Percentiles rank a stretch among this genome's conserved stretches.
Evolutionary conservation across 805 yeast genomes (phyloP).

Genomic region (Torulaspora franciscae): DNA sequence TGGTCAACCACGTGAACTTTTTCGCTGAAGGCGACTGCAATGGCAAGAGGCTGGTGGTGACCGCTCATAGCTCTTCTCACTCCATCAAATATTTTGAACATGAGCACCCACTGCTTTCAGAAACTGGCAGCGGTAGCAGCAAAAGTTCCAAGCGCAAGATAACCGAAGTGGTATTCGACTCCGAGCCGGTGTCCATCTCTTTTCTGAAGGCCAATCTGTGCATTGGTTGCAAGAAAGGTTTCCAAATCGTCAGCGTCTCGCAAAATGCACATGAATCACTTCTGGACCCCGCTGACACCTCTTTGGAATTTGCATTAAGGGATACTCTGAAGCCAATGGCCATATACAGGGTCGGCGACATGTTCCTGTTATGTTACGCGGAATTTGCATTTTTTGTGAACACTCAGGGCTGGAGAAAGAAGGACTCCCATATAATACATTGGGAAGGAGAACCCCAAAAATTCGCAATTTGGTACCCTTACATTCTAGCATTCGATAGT

Average conservation of each 20-base stretch:
- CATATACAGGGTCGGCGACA: conserved; percentile 82
- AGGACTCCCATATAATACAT: conserved; percentile 86
- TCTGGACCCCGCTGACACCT: conserved; percentile 97
- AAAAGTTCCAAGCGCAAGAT: conserved; percentile 65
- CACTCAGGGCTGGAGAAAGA: conserved; percentile 92
- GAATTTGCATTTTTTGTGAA: conserved; percentile 94
- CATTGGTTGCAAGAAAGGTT: conserved; percentile 94
- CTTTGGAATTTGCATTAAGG: conserved; percentile 75
- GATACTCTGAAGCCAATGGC: conserved; percentile 85
- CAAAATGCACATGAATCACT: conserved; percentile 82
- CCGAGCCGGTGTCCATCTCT: conserved; percentile 89
- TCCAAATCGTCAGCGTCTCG: conserved; percentile 85
- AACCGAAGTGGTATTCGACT: conserved; percentile 71
- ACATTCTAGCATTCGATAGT: conserved; percentile 82
- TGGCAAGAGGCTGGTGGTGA: conserved; percentile 83
- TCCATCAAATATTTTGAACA: conserved; percentile 86
- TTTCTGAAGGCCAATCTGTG: conserved; percentile 84
- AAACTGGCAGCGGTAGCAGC: conserved; percentile 36
- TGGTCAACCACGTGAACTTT: conserved; percentile 82
- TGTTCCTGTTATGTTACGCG: conserved; percentile 81
- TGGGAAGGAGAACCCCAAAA: conserved; percentile 97
- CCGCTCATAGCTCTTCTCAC: conserved; percentile 78
- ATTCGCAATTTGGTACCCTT: conserved; percentile 92
- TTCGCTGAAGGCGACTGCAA: conserved; percentile 91
- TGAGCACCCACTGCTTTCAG: conserved; percentile 55